Percentiles rank a stretch among this genome's conserved stretches.
These are phyloP conservation scores for Blastobotrys attinorum DNA, from an alignment of 805 yeast species.

Conservation along the genomic window DNA sequence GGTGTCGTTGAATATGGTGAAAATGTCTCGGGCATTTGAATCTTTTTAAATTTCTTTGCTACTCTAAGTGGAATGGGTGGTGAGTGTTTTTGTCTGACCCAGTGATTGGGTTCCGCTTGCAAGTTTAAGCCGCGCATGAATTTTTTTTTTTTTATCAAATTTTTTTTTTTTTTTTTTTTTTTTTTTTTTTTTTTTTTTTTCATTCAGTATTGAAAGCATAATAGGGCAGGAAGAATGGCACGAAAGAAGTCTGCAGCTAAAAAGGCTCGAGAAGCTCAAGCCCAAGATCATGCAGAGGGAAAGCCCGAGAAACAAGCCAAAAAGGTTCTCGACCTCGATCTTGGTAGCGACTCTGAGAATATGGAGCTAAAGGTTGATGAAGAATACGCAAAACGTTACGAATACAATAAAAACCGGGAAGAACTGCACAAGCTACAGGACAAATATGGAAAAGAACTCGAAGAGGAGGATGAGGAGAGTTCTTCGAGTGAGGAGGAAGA, in stretches of 20 bases:
- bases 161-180: too few relatives aligned
- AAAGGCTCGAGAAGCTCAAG: conserved; percentile 46
- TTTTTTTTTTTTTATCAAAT: not conserved
- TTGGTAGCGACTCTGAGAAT: conserved; percentile 4
- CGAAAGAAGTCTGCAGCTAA: conserved; percentile 83
- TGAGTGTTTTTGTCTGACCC: not conserved
- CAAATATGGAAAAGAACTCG: conserved; percentile 25
- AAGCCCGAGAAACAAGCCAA: not conserved
- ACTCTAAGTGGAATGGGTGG: too few relatives aligned
- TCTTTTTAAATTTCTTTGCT: too few relatives aligned
- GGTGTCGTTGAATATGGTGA: too few relatives aligned
- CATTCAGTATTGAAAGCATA: not conserved
- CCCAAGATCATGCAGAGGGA: conserved; percentile 2
- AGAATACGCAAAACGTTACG: conserved; percentile 24
- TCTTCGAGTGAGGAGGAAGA: conserved; percentile 67
- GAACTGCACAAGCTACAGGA: conserved; percentile 21
- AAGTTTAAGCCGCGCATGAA: not conserved
- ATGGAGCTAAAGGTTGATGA: conserved; percentile 17
- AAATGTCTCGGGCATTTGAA: too few relatives aligned
- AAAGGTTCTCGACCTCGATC: not conserved
- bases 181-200: too few relatives aligned
- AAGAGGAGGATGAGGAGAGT: conserved; percentile 23
- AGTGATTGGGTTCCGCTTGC: not conserved
- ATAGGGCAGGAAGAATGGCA: conserved; percentile 44
- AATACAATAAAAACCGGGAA: conserved; percentile 28